Evolutionary conservation across 2,329 filamentous ascomycete species (phyloP), one percentile per base, ranked within the genome.

Genomic region (Colletotrichum nymphaeae): DNA sequence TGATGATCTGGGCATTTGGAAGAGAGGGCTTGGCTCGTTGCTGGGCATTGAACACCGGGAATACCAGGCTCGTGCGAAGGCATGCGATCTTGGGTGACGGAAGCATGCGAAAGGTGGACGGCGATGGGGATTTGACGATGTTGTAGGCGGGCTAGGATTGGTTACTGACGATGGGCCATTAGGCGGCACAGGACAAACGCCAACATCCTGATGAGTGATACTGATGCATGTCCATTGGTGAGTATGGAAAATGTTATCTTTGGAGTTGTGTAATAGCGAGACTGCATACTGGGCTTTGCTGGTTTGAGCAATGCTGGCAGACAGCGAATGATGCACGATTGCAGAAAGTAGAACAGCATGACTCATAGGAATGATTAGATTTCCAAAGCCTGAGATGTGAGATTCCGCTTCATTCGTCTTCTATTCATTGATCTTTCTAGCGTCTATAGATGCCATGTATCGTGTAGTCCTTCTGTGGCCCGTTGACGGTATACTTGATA

Each of bases 391-490:
- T 24, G 14, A 3, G 24, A 19, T 4, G 3, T 9, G 2, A 12
- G 7, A 11, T 6, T 35, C 3, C 32, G 14, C 4, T 22, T 26
- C 35, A 16, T 42, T 62, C 30, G 11, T 49, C 22, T n/a, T 37
- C 16, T 37, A 8, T 26, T n/a, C 7, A 19, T 32, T n/a, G n/a
- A 37, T 7, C 5, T 5, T 12, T 57, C 24, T 77, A 82, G 67
- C 89, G 81, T 56, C 76, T 86, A 78, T 92, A 92, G 1, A 79
- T 80, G 1, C 89, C 89, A 9, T 83, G 80, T 66, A 92, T 91
- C 0, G 84, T 89, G 78, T 95, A 95, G 78, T 95, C 91, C 82
- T 95, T 95, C 79, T 90, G 90, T 2, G 93, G 93, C 0, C 93
- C 93, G 30, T 88, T 89, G 1, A 95, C 93, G 1, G 85, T 86